These are phyloP conservation scores for Cicer yamashitae DNA, from an alignment of 306 rosid genomes.

Conservation along the genomic window DNA sequence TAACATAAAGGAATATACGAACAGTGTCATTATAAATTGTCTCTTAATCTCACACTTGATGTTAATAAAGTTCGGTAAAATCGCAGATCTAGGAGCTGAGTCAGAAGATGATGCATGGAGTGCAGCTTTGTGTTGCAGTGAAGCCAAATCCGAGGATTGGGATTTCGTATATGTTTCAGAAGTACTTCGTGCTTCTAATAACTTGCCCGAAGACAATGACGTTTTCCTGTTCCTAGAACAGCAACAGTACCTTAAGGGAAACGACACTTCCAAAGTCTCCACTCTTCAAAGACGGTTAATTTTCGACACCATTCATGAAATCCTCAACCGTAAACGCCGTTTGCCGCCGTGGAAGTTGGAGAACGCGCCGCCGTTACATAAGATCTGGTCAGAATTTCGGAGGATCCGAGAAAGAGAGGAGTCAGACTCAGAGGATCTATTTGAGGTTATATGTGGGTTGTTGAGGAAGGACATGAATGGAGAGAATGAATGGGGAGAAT, in stretches of 20 bases:
- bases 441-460: conserved; percentile 71
- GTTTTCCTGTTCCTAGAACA: conserved; percentile 68
- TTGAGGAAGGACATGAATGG: conserved; percentile 72
- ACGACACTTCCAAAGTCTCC: conserved; percentile 61
- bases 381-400: conserved; percentile 72
- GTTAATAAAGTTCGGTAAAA: not conserved
- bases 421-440: conserved; percentile 65
- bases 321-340: conserved; percentile 56
- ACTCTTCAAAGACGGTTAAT: conserved; percentile 67
- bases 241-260: conserved; percentile 73
- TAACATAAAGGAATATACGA: conserved; percentile 5
- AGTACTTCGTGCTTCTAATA: conserved; percentile 65
- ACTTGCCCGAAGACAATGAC: conserved; percentile 62
- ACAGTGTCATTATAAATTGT: not conserved
- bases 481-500: conserved; percentile 66
- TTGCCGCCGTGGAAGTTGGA: conserved; percentile 80
- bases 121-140: conserved; percentile 49
- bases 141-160: conserved; percentile 53
- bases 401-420: conserved; percentile 62
- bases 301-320: conserved; percentile 75
- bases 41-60: not conserved
- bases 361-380: not conserved
- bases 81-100: conserved; percentile 64
- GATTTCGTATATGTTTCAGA: conserved; percentile 76
- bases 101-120: conserved; percentile 78